These are phyloP conservation scores for Musa troglodytarum DNA, from an alignment of 176 grass and related monocot genomes.

Conservation along the genomic window DNA sequence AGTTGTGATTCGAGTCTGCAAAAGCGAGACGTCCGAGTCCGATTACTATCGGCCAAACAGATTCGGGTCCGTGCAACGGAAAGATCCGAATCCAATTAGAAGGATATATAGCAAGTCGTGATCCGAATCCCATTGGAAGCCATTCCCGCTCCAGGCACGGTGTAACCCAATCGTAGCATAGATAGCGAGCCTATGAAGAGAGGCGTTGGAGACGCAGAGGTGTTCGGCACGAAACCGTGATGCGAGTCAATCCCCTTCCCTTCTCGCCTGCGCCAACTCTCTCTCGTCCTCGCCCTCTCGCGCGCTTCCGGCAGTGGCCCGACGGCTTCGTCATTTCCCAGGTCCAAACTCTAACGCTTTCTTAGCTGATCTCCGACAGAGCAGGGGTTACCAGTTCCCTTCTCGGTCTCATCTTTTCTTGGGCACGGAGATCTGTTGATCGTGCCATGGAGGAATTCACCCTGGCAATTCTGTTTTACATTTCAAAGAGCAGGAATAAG, in stretches of 20 bases:
- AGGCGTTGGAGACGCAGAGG: not conserved
- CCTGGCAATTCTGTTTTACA: not conserved
- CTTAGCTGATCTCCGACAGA: not conserved
- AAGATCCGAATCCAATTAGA: too few species aligned
- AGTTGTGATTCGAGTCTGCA: too few species aligned
- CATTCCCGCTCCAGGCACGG: too few species aligned
- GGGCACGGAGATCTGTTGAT: slow-evolving; percentile 9
- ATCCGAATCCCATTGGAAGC: too few species aligned
- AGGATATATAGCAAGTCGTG: too few species aligned
- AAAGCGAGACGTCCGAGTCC: too few species aligned
- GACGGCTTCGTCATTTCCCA: slow-evolving; percentile 51
- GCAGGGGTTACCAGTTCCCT: not conserved
- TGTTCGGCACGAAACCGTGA: slow-evolving; percentile 65
- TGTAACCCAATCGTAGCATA: too few species aligned
- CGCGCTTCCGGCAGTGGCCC: slow-evolving; percentile 42
- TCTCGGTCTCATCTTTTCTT: not conserved
- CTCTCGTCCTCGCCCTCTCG: slow-evolving; percentile 13
- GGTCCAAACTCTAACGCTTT: slow-evolving; percentile 21
- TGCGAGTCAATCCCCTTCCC: slow-evolving; percentile 33
- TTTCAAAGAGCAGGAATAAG: not conserved
- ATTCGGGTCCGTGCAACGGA: too few species aligned
- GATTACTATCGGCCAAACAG: too few species aligned
- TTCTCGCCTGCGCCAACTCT: slow-evolving; percentile 16
- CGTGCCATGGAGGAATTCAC: not conserved
- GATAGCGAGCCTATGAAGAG: too few species aligned